A percentile compares a stretch with the other conserved stretches of the same genome.
These are phyloP conservation scores for Spiraea crenata DNA, from an alignment of 331 rosid genomes.

Conservation along the genomic window DNA sequence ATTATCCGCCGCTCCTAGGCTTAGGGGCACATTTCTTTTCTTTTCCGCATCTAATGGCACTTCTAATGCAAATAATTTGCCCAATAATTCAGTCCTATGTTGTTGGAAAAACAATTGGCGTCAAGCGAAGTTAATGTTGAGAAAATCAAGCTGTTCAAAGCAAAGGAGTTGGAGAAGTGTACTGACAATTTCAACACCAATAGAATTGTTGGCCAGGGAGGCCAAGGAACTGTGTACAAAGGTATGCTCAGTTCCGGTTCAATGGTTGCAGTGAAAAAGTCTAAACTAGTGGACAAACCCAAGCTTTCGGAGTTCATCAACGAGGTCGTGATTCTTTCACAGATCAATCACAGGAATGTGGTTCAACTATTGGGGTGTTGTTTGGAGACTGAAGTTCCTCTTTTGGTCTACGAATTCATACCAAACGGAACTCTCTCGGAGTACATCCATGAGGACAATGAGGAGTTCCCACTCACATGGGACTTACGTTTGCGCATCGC, in stretches of 20 bases:
- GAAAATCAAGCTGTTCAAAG: constrained; percentile 22
- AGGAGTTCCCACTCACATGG: constrained; percentile 28
- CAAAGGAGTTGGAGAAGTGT: constrained; percentile 20
- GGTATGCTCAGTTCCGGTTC: constrained; percentile 19
- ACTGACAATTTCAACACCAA: constrained; percentile 9
- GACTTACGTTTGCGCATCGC: constrained; percentile 23
- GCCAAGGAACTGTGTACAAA: constrained; percentile 23
- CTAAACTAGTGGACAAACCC: background rate
- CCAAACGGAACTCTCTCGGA: constrained; percentile 24
- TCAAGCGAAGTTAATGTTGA: constrained; percentile 16
- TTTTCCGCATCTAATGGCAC: no score
- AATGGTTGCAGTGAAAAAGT: constrained; percentile 26
- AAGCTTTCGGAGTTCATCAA: constrained; percentile 18
- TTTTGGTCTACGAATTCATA: constrained; percentile 30
- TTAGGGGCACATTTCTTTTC: no score
- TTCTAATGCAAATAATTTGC: no score
- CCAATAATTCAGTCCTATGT: no score
- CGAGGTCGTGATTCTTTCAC: constrained; percentile 26
- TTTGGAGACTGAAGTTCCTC: constrained; percentile 28
- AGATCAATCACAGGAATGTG: constrained; percentile 26
- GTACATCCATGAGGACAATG: background rate
- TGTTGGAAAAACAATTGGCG: constrained; percentile 17
- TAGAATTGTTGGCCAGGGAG: constrained; percentile 30
- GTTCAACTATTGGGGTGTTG: constrained; percentile 26
- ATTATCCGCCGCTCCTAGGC: no score